These are phyloP conservation scores for Nephelium lappaceum DNA, from an alignment of 345 rosid genomes.

Conservation along the genomic window DNA sequence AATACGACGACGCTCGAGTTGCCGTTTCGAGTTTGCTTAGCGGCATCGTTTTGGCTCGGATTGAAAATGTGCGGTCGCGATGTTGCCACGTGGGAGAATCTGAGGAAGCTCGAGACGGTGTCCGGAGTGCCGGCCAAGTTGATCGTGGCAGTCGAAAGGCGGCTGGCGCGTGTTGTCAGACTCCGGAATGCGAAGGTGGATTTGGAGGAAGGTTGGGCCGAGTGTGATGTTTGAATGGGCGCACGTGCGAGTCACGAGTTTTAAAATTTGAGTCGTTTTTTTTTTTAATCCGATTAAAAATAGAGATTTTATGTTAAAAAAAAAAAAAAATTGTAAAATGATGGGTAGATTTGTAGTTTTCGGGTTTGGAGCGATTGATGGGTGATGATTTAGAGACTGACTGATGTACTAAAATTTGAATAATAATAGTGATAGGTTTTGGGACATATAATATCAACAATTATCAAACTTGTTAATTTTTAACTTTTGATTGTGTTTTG, in stretches of 20 bases:
- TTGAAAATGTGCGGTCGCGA: slow-evolving; percentile 25
- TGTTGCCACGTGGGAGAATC: slow-evolving; percentile 32
- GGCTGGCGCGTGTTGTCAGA: slow-evolving; percentile 27
- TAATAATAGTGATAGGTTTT: background rate
- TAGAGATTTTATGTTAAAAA: background rate
- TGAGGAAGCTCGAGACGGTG: slow-evolving; percentile 34
- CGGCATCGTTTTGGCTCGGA: slow-evolving; percentile 54
- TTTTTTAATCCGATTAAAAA: background rate
- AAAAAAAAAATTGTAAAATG: background rate
- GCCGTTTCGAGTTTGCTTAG: slow-evolving; percentile 37
- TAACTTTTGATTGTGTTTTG: background rate
- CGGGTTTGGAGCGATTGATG: background rate
- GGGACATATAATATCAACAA: background rate
- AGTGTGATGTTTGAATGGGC: slow-evolving; percentile 28
- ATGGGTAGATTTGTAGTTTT: background rate
- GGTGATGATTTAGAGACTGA: background rate
- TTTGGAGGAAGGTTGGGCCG: slow-evolving; percentile 52
- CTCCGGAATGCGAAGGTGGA: slow-evolving; percentile 5
- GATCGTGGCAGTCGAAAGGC: slow-evolving; percentile 39
- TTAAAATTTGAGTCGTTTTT: background rate
- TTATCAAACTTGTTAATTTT: background rate
- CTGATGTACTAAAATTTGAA: background rate
- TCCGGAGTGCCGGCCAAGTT: slow-evolving; percentile 48
- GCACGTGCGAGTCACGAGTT: background rate
- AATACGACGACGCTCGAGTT: slow-evolving; percentile 1